phyloP scores from a whole-genome alignment of 2,329 filamentous ascomycete genomes.

The Aurifilum marmelostoma region DNA sequence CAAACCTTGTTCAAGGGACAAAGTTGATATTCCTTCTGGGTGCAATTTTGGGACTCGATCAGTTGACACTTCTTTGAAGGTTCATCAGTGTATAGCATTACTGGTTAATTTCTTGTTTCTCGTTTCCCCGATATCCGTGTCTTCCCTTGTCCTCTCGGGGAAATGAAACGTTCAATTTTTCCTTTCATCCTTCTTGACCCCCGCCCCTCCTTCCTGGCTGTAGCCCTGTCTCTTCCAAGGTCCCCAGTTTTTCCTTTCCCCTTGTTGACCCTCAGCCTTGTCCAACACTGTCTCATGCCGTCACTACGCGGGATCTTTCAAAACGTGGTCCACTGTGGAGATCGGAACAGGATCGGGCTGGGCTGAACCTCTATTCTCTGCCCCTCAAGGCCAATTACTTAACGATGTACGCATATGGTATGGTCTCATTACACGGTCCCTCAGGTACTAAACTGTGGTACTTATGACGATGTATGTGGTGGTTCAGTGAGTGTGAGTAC shows the following conservation, averaged over 20 bases:
- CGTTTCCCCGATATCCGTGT: neutral
- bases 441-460: neutral
- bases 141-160: neutral
- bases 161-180: neutral
- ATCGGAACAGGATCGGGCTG: neutral
- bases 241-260: neutral
- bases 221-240: neutral
- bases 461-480: neutral
- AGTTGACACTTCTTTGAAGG: neutral
- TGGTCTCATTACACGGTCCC: no score
- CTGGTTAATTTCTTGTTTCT: neutral
- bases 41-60: neutral
- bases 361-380: neutral
- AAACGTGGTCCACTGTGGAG: neutral
- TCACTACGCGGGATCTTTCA: neutral
- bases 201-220: neutral
- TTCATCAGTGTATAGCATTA: neutral
- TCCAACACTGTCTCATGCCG: conserved; percentile 1
- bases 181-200: no score
- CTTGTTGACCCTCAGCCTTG: conserved; percentile 8
- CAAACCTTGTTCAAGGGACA: neutral
- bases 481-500: no score
- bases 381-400: no score
- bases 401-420: no score
- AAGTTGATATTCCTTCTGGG: neutral